phyloP scores from a whole-genome alignment of 2,329 filamentous ascomycete species.

The Diaporthe longicolla region DNA sequence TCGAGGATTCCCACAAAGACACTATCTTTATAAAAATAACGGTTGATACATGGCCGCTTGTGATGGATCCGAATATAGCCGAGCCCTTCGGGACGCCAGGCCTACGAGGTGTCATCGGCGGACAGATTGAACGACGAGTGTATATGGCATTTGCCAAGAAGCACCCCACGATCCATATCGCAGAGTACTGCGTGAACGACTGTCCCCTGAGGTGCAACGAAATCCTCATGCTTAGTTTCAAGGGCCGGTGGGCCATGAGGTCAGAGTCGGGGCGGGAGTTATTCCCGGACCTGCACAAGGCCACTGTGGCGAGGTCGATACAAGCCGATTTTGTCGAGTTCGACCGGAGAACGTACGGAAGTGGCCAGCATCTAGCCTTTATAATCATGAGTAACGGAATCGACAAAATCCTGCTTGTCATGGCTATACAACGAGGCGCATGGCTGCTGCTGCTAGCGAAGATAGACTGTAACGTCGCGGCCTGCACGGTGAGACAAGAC shows the following conservation, averaged over 20 bases:
- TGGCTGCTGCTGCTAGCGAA: slow-evolving; percentile 23
- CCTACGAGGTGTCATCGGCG: slow-evolving; percentile 1
- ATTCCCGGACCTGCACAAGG: slow-evolving; percentile 19
- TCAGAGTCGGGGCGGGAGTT: slow-evolving; percentile 1
- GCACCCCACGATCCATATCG: slow-evolving; percentile 4
- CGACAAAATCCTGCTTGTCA: not conserved
- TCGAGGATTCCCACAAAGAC: slow-evolving; percentile 1
- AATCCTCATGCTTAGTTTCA: slow-evolving; percentile 26
- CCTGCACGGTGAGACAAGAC: slow-evolving; percentile 16
- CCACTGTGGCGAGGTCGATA: slow-evolving; percentile 11
- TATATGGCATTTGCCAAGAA: slow-evolving; percentile 30
- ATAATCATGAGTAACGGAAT: slow-evolving; percentile 21
- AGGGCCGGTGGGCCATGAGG: slow-evolving; percentile 9
- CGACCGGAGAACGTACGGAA: slow-evolving; percentile 21
- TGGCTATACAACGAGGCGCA: slow-evolving; percentile 27
- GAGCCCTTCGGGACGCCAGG: slow-evolving; percentile 18
- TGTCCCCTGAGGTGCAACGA: slow-evolving; percentile 18
- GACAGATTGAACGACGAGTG: slow-evolving; percentile 11
- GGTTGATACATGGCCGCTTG: slow-evolving; percentile 10
- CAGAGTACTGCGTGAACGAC: slow-evolving; percentile 21
- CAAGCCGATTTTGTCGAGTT: slow-evolving; percentile 27
- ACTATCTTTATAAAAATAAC: slow-evolving; percentile 6
- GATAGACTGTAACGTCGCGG: slow-evolving; percentile 11
- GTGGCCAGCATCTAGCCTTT: slow-evolving; percentile 3
- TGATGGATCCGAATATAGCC: not conserved